Conservation (phyloP, 2,329 filamentous ascomycete genomes). For the Calonectria hawksworthii region DNA sequence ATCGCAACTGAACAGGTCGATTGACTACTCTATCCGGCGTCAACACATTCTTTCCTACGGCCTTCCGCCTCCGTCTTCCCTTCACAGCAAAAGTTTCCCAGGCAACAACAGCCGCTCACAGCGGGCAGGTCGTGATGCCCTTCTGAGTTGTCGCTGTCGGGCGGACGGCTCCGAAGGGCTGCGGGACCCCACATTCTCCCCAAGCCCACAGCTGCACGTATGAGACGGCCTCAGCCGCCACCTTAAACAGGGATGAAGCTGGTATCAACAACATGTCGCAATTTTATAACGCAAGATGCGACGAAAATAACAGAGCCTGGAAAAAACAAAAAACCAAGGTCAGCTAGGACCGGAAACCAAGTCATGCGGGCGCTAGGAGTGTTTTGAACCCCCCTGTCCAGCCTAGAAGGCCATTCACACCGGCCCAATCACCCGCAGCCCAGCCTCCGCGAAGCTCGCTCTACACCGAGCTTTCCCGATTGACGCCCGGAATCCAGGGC, state of each 20-base stretch:
- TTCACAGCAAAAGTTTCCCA: not conserved
- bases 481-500: slow-evolving; percentile 3
- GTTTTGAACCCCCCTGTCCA: slow-evolving; percentile 2
- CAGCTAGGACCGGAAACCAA: not conserved
- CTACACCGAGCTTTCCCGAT: slow-evolving; percentile 7
- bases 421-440: not conserved
- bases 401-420: not conserved
- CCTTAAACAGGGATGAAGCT: slow-evolving; percentile 4
- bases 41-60: not conserved
- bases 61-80: not conserved
- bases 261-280: not conserved
- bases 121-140: not conserved
- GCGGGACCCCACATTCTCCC: slow-evolving; percentile 11
- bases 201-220: not conserved
- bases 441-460: not conserved
- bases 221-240: slow-evolving; percentile 13
- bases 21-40: not conserved
- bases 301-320: slow-evolving; percentile 4
- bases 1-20: not conserved
- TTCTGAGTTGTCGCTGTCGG: not conserved
- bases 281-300: slow-evolving; percentile 10
- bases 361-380: not conserved
- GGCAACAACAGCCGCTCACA: not conserved
- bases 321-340: not conserved
- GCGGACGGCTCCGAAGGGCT: not conserved